These are phyloP conservation scores for Neurospora sp. DNA, from an alignment of 495 filamentous ascomycete species.

Conservation along the genomic window DNA sequence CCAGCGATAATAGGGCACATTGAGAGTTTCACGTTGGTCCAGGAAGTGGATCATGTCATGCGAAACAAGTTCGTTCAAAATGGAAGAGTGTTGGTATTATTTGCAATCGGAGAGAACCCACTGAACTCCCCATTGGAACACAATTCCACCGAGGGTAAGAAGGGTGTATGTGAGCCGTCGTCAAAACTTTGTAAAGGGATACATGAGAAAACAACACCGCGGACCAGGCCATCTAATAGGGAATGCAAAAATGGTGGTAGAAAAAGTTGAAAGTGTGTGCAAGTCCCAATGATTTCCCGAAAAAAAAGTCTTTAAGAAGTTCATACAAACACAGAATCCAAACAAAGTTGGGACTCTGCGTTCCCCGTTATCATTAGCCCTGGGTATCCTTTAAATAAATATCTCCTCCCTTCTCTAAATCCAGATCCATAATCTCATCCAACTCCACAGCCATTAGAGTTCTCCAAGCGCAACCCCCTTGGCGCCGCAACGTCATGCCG, in stretches of 20 bases:
- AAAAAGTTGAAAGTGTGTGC: background rate
- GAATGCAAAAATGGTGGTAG: background rate
- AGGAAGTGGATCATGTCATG: background rate
- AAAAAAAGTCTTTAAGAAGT: slow-evolving; percentile 3
- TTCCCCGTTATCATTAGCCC: slow-evolving; percentile 3
- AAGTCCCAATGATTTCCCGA: slow-evolving; percentile 1
- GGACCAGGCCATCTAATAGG: background rate
- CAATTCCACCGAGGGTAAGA: background rate
- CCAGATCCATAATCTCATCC: background rate
- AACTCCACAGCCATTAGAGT: background rate
- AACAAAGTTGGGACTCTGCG: background rate
- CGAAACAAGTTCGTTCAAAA: background rate
- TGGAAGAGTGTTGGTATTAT: slow-evolving; percentile 7
- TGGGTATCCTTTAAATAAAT: background rate
- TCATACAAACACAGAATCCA: background rate
- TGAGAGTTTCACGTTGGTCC: background rate
- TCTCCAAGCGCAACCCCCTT: background rate
- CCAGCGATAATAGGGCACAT: background rate
- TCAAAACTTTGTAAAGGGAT: background rate
- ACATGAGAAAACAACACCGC: background rate
- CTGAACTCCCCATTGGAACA: background rate
- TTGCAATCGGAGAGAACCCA: background rate
- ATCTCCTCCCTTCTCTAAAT: background rate
- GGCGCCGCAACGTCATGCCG: background rate
- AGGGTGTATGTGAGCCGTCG: background rate